These are phyloP conservation scores for Geoglossum cookeanum DNA, from an alignment of 2,329 filamentous ascomycete species.

Conservation along the genomic window DNA sequence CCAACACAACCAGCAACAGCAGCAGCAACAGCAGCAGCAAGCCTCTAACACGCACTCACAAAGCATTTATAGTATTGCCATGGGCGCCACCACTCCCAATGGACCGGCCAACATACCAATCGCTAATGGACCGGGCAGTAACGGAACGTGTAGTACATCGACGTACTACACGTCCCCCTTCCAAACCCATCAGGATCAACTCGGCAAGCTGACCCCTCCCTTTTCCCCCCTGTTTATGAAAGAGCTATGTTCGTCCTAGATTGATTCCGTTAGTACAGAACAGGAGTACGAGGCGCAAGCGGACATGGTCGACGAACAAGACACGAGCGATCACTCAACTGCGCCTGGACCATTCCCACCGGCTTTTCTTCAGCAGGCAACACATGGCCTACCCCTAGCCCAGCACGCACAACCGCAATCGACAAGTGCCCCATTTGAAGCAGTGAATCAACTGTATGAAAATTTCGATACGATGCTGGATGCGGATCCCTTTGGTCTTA, in stretches of 20 bases:
- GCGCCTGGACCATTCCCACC: conserved; percentile 41
- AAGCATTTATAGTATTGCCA: conserved; percentile 6
- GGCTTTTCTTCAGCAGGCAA: conserved; percentile 19
- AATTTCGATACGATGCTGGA: conserved; percentile 76
- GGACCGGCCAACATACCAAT: neutral
- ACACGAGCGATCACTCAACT: conserved; percentile 44
- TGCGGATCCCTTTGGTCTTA: conserved; percentile 82
- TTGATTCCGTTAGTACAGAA: conserved; percentile 56
- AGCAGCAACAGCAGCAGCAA: conserved; percentile 18
- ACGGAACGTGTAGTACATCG: conserved; percentile 9
- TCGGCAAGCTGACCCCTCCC: conserved; percentile 58
- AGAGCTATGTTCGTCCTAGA: conserved; percentile 47
- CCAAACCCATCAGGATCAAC: conserved; percentile 77
- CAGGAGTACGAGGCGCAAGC: conserved; percentile 89
- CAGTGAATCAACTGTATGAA: conserved; percentile 33
- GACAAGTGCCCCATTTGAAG: conserved; percentile 19
- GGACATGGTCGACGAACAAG: conserved; percentile 72
- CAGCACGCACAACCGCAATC: conserved; percentile 8
- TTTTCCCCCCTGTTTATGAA: conserved; percentile 26
- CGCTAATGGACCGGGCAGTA: neutral
- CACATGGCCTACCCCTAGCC: conserved; percentile 17
- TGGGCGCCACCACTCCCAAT: neutral
- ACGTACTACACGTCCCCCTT: conserved; percentile 71
- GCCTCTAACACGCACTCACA: conserved; percentile 20
- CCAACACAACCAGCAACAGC: conserved; percentile 27